Conservation (phyloP, 495 filamentous ascomycete genomes). For the Parathielavia hyrcaniae region DNA sequence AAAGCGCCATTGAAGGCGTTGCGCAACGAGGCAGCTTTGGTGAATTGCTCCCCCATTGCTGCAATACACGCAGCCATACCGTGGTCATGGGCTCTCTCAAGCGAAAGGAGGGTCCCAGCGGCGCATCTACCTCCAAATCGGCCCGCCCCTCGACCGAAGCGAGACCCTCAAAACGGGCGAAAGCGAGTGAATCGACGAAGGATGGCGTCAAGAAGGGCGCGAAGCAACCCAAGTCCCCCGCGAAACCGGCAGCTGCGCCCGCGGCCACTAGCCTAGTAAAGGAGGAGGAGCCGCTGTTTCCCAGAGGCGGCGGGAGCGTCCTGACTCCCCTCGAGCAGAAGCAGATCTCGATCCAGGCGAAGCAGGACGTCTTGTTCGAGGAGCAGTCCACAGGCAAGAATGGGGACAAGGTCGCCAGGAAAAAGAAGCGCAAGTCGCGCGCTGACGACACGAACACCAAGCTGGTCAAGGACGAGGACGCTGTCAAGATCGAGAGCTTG, state of each 20-base stretch:
- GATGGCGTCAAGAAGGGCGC: slow-evolving; percentile 25
- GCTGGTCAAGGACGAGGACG: slow-evolving; percentile 46
- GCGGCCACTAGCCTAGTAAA: slow-evolving; percentile 37
- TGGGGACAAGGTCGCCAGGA: slow-evolving; percentile 36
- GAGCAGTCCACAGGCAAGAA: slow-evolving; percentile 52
- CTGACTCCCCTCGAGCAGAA: slow-evolving; percentile 92
- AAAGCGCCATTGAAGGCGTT: slow-evolving; percentile 11
- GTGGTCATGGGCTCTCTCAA: slow-evolving; percentile 42
- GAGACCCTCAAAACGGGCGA: slow-evolving; percentile 41
- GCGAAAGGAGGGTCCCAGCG: slow-evolving; percentile 44
- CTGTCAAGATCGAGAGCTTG: slow-evolving; percentile 72
- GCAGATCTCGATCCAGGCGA: slow-evolving; percentile 91
- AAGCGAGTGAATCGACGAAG: slow-evolving; percentile 34
- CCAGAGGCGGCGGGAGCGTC: slow-evolving; percentile 83
- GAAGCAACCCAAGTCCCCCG: slow-evolving; percentile 20
- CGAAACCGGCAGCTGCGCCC: slow-evolving; percentile 25
- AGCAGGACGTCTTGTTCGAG: slow-evolving; percentile 88
- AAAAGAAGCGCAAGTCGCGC: slow-evolving; percentile 51
- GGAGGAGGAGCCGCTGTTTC: slow-evolving; percentile 83
- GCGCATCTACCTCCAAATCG: slow-evolving; percentile 36
- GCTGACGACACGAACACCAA: slow-evolving; percentile 40
- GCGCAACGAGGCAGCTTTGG: slow-evolving; percentile 13
- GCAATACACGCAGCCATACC: slow-evolving; percentile 1
- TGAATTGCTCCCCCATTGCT: slow-evolving; percentile 24
- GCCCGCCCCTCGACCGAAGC: slow-evolving; percentile 30